phyloP scores from a whole-genome alignment of 306 rosid genomes.

The Potentilla sterilis region DNA sequence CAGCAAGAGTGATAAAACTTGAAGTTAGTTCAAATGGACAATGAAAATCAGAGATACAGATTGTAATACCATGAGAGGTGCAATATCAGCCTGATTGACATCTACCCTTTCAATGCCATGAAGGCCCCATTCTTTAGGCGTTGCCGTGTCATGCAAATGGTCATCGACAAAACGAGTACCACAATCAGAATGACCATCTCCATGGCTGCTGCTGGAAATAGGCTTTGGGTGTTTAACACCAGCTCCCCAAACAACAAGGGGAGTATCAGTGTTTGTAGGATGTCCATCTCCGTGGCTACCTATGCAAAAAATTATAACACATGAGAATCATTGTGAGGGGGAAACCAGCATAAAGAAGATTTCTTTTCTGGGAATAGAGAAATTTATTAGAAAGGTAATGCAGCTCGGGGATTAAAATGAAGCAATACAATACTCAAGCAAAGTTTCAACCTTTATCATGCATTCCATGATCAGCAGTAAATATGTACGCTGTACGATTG shows the following conservation, averaged over 20 bases:
- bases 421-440: conserved; percentile 15
- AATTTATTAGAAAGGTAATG: neutral
- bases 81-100: conserved; percentile 91
- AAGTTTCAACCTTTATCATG: conserved; percentile 72
- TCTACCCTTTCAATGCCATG: conserved; percentile 81
- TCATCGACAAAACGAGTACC: conserved; percentile 73
- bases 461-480: conserved; percentile 97
- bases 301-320: conserved; percentile 28
- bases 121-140: conserved; percentile 85
- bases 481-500: conserved; percentile 66
- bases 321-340: conserved; percentile 21
- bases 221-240: conserved; percentile 78
- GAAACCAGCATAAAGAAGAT: conserved; percentile 10
- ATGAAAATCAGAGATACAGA: conserved; percentile 11
- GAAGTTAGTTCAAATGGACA: conserved; percentile 18
- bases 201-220: conserved; percentile 56
- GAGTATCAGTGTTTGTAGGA: conserved; percentile 90
- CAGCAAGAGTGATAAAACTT: conserved; percentile 34
- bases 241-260: conserved; percentile 96
- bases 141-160: conserved; percentile 74
- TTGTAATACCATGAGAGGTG: conserved; percentile 77
- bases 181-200: conserved; percentile 44
- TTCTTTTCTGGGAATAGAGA: neutral
- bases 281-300: conserved; percentile 98
- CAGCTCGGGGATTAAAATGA: conserved; percentile 9